These are phyloP conservation scores for Lactarius hengduanensis DNA, from an alignment of 768 basidiomycete genomes.

Conservation along the genomic window DNA sequence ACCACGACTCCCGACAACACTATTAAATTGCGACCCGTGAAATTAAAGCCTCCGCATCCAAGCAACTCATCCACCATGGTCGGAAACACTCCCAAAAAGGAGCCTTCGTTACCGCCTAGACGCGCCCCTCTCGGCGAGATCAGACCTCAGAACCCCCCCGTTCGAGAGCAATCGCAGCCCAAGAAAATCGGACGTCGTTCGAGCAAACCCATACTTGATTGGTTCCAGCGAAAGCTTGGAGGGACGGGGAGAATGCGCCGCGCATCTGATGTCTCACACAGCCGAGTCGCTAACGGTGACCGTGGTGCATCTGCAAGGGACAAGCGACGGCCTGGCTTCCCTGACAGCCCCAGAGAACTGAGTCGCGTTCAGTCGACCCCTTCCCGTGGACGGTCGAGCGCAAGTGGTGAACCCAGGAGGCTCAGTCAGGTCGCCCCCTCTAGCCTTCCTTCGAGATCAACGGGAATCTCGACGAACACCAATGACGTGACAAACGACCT, in stretches of 20 bases:
- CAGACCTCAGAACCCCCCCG: slow-evolving; percentile 30
- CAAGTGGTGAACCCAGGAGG: slow-evolving; percentile 29
- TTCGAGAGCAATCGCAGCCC: slow-evolving; percentile 39
- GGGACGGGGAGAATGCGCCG: slow-evolving; percentile 63
- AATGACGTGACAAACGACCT: slow-evolving; percentile 40
- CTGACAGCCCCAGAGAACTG: slow-evolving; percentile 27
- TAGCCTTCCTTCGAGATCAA: slow-evolving; percentile 27
- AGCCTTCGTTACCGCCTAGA: slow-evolving; percentile 15
- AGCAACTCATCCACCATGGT: slow-evolving; percentile 17
- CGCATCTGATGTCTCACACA: slow-evolving; percentile 36
- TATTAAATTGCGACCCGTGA: slow-evolving; percentile 5
- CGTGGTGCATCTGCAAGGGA: slow-evolving; percentile 18
- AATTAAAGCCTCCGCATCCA: background rate
- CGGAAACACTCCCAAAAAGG: slow-evolving; percentile 17
- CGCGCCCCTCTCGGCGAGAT: slow-evolving; percentile 29
- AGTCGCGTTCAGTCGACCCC: slow-evolving; percentile 29
- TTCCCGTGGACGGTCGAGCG: slow-evolving; percentile 29
- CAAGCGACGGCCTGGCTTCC: slow-evolving; percentile 24
- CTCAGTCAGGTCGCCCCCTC: slow-evolving; percentile 27
- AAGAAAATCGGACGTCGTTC: slow-evolving; percentile 69
- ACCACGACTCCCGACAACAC: slow-evolving; percentile 11
- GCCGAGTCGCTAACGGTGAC: slow-evolving; percentile 21
- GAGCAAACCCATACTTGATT: slow-evolving; percentile 85
- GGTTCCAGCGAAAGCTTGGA: slow-evolving; percentile 85
- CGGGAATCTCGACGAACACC: slow-evolving; percentile 61